A percentile compares a stretch with the other conserved stretches of the same genome.
phyloP scores from a whole-genome alignment of 2,329 filamentous ascomycete species.

The Boeremia lycopersici region DNA sequence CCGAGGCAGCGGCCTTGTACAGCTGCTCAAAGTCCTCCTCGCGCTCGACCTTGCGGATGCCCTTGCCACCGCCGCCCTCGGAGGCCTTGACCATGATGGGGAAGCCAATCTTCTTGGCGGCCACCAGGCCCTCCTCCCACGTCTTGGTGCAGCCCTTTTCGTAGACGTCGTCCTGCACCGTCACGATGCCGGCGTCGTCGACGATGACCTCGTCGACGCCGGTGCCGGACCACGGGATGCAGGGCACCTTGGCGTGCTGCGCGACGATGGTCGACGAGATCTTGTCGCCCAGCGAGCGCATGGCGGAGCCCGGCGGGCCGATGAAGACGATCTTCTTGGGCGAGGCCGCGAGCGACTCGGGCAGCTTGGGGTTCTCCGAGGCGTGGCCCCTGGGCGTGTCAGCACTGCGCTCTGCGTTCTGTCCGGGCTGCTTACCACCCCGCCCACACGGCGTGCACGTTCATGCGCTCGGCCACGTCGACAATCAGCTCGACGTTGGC shows the following conservation, averaged over 20 bases:
- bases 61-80: slow-evolving; percentile 98
- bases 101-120: slow-evolving; percentile 91
- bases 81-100: slow-evolving; percentile 99
- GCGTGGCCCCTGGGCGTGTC: slow-evolving; percentile 71
- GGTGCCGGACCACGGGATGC: slow-evolving; percentile 98
- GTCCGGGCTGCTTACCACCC: slow-evolving; percentile 73
- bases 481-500: slow-evolving; percentile 99
- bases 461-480: slow-evolving; percentile 97
- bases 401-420: slow-evolving; percentile 11
- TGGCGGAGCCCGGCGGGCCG: slow-evolving; percentile 94
- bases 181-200: slow-evolving; percentile 85
- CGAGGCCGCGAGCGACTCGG: slow-evolving; percentile 92
- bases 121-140: slow-evolving; percentile 85
- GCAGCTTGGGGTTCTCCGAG: slow-evolving; percentile 97
- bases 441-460: slow-evolving; percentile 98
- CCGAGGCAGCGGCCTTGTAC: slow-evolving; percentile 94
- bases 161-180: slow-evolving; percentile 84
- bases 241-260: slow-evolving; percentile 93
- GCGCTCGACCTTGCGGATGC: slow-evolving; percentile 90
- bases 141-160: slow-evolving; percentile 88
- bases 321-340: slow-evolving; percentile 99
- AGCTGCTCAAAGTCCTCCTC: slow-evolving; percentile 85
- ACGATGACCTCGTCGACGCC: slow-evolving; percentile 82
- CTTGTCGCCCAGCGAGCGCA: slow-evolving; percentile 99
- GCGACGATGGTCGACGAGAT: slow-evolving; percentile 99